Conservation (phyloP, 331 rosid species). For the Malus hybrid region DNA sequence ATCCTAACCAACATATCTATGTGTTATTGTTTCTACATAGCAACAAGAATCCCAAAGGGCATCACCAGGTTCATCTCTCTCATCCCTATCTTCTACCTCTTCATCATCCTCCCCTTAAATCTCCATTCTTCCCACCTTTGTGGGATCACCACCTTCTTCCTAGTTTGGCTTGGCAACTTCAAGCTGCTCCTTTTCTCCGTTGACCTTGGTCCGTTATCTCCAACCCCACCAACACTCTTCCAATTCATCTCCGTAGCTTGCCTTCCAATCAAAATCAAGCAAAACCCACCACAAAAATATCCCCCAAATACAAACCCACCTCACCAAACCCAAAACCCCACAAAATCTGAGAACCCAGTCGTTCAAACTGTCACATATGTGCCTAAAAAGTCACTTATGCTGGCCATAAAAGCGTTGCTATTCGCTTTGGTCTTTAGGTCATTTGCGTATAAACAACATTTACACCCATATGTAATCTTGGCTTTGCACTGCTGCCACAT, state of each 20-base stretch:
- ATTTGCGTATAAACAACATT: constrained; percentile 21
- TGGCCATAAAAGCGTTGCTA: constrained; percentile 24
- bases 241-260: constrained; percentile 49
- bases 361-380: no score
- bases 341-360: neutral
- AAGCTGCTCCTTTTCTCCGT: constrained; percentile 63
- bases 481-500: constrained; percentile 25
- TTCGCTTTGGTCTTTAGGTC: constrained; percentile 18
- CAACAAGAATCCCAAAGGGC: constrained; percentile 32
- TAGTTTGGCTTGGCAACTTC: constrained; percentile 51
- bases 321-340: neutral
- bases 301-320: neutral
- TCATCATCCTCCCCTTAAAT: constrained; percentile 39
- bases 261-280: constrained; percentile 51
- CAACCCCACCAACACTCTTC: constrained; percentile 21
- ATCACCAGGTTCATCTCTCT: constrained; percentile 32
- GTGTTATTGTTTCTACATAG: constrained; percentile 35
- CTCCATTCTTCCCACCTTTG: constrained; percentile 36
- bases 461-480: constrained; percentile 25
- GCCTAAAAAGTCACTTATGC: neutral
- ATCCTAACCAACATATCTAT: constrained; percentile 21
- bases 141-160: constrained; percentile 42
- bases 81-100: constrained; percentile 41
- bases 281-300: neutral
- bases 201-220: constrained; percentile 36